Evolutionary conservation across 2,329 filamentous ascomycete genomes (phyloP).

Genomic region (Penicillium sp.): DNA sequence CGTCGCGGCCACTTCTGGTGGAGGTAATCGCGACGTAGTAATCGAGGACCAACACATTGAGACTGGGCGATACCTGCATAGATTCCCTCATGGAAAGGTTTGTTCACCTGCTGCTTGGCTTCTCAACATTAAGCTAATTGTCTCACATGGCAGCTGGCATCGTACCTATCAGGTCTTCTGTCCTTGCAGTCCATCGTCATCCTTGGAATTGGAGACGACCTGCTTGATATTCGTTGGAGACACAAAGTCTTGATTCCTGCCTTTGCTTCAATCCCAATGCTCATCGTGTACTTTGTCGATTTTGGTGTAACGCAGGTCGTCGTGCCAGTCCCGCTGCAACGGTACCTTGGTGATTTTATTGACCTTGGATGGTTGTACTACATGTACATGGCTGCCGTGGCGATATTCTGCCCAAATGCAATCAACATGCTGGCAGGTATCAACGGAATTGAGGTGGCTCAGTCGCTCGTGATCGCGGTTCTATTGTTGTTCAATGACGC

Average conservation of each 20-base stretch:
- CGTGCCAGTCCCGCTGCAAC: slow-evolving; percentile 79
- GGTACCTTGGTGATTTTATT: slow-evolving; percentile 79
- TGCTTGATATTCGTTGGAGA: slow-evolving; percentile 97
- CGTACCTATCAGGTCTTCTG: slow-evolving; percentile 89
- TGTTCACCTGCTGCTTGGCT: background rate
- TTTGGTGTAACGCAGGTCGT: slow-evolving; percentile 97
- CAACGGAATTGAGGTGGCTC: slow-evolving; percentile 94
- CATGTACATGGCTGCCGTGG: slow-evolving; percentile 90
- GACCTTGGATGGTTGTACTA: slow-evolving; percentile 86
- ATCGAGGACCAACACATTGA: slow-evolving; percentile 71
- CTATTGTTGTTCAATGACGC: slow-evolving; percentile 83
- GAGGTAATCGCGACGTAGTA: slow-evolving; percentile 85
- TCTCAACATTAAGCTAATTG: slow-evolving; percentile 5
- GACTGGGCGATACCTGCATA: slow-evolving; percentile 80
- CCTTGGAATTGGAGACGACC: slow-evolving; percentile 89
- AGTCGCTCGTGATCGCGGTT: slow-evolving; percentile 84
- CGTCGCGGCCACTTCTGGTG: slow-evolving; percentile 88
- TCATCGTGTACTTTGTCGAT: slow-evolving; percentile 97
- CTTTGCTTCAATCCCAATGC: slow-evolving; percentile 86
- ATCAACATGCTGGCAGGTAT: slow-evolving; percentile 99
- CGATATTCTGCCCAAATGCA: slow-evolving; percentile 97
- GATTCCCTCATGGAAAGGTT: slow-evolving; percentile 93
- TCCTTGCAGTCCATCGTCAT: slow-evolving; percentile 88
- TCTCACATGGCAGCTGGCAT: slow-evolving; percentile 67
- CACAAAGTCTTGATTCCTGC: slow-evolving; percentile 98